phyloP scores from a whole-genome alignment of 2,329 filamentous ascomycete genomes.

The Colletotrichum endophyticum region DNA sequence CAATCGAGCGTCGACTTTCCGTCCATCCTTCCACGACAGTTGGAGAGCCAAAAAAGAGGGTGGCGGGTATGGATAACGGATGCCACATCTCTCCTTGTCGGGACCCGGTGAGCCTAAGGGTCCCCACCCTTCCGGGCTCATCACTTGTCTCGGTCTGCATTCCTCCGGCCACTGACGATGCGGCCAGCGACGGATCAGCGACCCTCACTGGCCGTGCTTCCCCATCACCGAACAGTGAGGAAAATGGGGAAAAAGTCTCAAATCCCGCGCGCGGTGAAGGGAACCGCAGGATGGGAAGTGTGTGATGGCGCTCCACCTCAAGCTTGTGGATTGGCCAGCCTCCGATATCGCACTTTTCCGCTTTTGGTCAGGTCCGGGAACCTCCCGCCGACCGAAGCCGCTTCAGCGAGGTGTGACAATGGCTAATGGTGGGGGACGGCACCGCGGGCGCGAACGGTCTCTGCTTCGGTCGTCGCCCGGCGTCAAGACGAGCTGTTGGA shows the following conservation, averaged over 20 bases:
- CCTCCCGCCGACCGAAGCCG: slow-evolving; percentile 8
- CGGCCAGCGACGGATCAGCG: neutral
- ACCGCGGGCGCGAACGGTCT: slow-evolving; percentile 15
- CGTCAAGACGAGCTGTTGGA: neutral
- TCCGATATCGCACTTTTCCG: slow-evolving; percentile 12
- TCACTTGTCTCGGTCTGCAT: slow-evolving; percentile 14
- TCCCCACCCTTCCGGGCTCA: slow-evolving; percentile 8
- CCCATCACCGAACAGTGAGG: neutral
- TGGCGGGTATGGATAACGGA: slow-evolving; percentile 9
- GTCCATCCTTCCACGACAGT: slow-evolving; percentile 2
- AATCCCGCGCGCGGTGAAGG: slow-evolving; percentile 6
- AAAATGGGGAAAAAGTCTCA: neutral
- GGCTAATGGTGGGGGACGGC: neutral
- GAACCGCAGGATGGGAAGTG: neutral
- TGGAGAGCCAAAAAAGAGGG: slow-evolving; percentile 3
- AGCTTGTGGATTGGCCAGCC: slow-evolving; percentile 2
- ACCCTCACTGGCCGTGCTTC: neutral
- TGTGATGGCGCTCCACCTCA: neutral
- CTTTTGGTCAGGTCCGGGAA: slow-evolving; percentile 2
- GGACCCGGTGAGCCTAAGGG: slow-evolving; percentile 9
- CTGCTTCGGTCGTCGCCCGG: slow-evolving; percentile 10
- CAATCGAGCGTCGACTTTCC: neutral
- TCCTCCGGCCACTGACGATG: slow-evolving; percentile 14
- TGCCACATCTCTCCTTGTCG: slow-evolving; percentile 11
- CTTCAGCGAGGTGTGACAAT: slow-evolving; percentile 16